Conservation (phyloP, 179 eudicot species). For the Silene noctiflora region DNA sequence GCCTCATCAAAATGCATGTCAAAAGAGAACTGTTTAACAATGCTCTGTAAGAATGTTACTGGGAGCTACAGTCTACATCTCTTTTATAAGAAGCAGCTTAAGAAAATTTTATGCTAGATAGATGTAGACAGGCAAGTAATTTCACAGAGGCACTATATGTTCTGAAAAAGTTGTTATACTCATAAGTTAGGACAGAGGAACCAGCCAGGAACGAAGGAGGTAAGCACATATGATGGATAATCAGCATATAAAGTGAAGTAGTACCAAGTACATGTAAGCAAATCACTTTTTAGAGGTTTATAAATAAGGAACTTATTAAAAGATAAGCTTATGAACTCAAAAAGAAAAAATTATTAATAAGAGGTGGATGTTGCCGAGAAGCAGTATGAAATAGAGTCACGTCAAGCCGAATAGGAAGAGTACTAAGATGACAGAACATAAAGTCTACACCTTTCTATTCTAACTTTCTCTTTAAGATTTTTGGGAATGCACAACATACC, state of each 20-base stretch:
- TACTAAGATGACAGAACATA: background rate
- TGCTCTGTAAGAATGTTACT: background rate
- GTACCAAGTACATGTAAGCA: too few species aligned
- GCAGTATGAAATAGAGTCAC: background rate
- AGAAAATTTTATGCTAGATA: background rate
- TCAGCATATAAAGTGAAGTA: too few species aligned
- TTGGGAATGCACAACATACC: slow-evolving; percentile 36
- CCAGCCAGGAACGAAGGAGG: too few species aligned
- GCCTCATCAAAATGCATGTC: background rate
- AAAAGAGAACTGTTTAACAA: background rate
- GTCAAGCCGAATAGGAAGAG: background rate
- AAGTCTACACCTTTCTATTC: background rate
- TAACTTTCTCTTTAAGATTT: background rate
- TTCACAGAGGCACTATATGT: background rate
- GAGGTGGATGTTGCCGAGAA: background rate
- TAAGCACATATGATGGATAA: too few species aligned
- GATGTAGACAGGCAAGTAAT: background rate
- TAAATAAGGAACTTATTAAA: slow-evolving; percentile 8
- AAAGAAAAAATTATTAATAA: background rate
- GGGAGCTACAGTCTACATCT: background rate
- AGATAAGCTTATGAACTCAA: background rate
- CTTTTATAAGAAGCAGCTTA: background rate
- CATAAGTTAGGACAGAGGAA: too few species aligned
- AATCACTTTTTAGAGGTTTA: background rate
- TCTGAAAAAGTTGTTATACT: too few species aligned